Base-by-base conservation (phyloP, 768 basidiomycete genomes). In the Inosperma sp. region DNA sequence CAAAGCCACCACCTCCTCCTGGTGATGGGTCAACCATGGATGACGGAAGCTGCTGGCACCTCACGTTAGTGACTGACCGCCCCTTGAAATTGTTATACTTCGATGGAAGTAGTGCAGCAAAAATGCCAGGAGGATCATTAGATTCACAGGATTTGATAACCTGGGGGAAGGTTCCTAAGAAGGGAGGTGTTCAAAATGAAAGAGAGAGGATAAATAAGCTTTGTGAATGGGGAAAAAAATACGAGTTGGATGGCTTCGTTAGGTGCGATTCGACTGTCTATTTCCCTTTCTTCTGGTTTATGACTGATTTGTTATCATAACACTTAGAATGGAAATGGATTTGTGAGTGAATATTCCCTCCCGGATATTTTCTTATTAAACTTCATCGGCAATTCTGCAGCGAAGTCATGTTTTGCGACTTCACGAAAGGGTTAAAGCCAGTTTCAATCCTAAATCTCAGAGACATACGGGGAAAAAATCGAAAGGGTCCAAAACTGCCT, bases 401-500 rank as follows among this genome's bases (percentile, higher is more conserved):
- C 51, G 78, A 79, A 59, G 61, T 76, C 13, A 75, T 76, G 69
- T 61, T 77, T 7, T 78, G 77, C 53, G 67, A 77, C 53, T 77
- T 79, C 54, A 67, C 62, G 1, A 55, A 61, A 1, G 74, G 73
- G 3, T 60, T 78, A 5, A 59, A 68, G 7, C 54, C 66, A 3
- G 66, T 72, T 5, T 73, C 76, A n/a, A 71, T 74, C 54, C 53
- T 68, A 4, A 65, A 73, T 33, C 55, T 77, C 30, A 51, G 48
- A 5, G 13, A 55, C 3, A 29, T 27, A 9, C 27, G 41, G 17
- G 30, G 50, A 5, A 53, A 50, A 13, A 44, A 16, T 30, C 22
- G 14, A n/a, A n/a, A n/a, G n/a, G 21, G 14, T 42, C 53, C 31
- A n/a, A 49, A n/a, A 19, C 34, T 8, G 7, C 39, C 5, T 34